phyloP scores from a whole-genome alignment of 805 yeast genomes.

The Saturnispora bothae region DNA sequence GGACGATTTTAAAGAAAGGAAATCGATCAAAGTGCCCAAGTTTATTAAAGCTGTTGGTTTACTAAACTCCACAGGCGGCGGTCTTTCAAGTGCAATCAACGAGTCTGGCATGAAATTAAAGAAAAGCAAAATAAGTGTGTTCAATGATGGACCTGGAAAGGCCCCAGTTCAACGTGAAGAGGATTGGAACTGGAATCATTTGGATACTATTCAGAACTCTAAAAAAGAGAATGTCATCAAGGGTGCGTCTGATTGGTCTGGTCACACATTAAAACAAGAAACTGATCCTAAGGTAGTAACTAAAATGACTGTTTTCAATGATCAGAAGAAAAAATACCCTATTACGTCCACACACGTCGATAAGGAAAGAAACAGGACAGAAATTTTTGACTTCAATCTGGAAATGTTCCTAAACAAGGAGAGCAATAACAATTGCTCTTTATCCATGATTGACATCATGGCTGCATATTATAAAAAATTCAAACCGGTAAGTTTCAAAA shows the following conservation, averaged over 20 bases:
- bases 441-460: slow-evolving; percentile 39
- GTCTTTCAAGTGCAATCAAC: slow-evolving; percentile 9
- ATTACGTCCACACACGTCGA: slow-evolving; percentile 40
- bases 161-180: neutral
- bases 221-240: slow-evolving; percentile 53
- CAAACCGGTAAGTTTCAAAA: slow-evolving; percentile 3
- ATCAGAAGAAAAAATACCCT: slow-evolving; percentile 26
- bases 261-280: slow-evolving; percentile 45
- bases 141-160: slow-evolving; percentile 11
- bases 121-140: slow-evolving; percentile 15
- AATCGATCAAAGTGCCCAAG: slow-evolving; percentile 15
- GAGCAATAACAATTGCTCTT: slow-evolving; percentile 28
- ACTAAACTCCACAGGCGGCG: slow-evolving; percentile 19
- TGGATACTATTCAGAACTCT: slow-evolving; percentile 40
- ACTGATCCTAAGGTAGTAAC: slow-evolving; percentile 10
- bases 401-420: slow-evolving; percentile 40
- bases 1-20: slow-evolving; percentile 34
- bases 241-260: slow-evolving; percentile 47
- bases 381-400: slow-evolving; percentile 49
- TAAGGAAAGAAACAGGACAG: slow-evolving; percentile 47
- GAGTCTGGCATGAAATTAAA: slow-evolving; percentile 11
- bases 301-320: slow-evolving; percentile 28
- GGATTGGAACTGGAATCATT: slow-evolving; percentile 33
- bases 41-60: neutral
- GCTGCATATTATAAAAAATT: slow-evolving; percentile 24